Base-by-base conservation (phyloP, 805 yeast genomes). In the Kodamaea kaohsiungensis region DNA sequence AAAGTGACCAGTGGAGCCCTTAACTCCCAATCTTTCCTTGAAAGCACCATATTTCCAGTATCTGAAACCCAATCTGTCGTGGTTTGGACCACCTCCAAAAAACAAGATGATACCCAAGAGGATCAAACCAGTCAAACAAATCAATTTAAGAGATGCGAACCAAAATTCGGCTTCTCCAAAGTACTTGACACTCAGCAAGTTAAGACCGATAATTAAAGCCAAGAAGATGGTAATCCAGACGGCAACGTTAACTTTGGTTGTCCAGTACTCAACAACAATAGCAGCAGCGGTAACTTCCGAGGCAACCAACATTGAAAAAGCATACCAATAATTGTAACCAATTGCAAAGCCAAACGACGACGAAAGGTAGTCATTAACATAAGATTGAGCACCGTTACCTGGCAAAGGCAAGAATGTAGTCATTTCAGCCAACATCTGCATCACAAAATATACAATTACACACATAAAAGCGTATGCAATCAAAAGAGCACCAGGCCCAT, bases 51-150 rank as follows among this genome's bases (percentile, higher is more conserved):
- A 54, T 39, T 66, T 60, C 77, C 77, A 72, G 56, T 69, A 71
- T 73, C 77, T 70, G 70, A 79, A 79, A 7, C 84, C 84, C 39
- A 76, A 61, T 46, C 77, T 71, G 52, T 72, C 76, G 55, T 69
- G 73, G 53, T 60, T 60, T 51, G 75, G 76, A 37, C 69, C 75
- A 18, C 76, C 77, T 13, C 77, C 77, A 53, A 71, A 72, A 58
- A 71, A 70, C 15, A 72, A 60, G 15, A 72, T 73, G 17, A 72
- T 47, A n/a, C 75, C 75, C 46, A 69, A 57, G 37, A 72, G 62
- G 27, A 72, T 65, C 46, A 71, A 63, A 1, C 74, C 75, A 13
- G 63, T 57, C 18, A 71, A 61, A 17, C 68, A 59, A 27, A 72
- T 54, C 48, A 72, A 61, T 55, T 72, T 72, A 35, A 71, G 53